Base-by-base conservation (phyloP, 139 green algal genomes). In the Chlamydomonas incerta region DNA sequence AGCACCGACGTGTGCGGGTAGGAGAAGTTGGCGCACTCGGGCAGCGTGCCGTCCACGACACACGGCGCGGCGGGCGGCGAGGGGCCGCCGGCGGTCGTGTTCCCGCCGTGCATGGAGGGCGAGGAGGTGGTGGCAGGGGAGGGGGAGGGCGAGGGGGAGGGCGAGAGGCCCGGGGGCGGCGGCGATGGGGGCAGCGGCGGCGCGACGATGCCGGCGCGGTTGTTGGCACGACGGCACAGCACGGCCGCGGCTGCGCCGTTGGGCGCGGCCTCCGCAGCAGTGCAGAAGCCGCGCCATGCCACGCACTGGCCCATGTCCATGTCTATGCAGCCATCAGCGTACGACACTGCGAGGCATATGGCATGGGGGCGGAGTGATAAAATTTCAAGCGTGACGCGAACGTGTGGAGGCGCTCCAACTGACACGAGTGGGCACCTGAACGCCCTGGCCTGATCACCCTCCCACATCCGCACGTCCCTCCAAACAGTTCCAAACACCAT, bases 241-340 rank as follows among this genome's bases (percentile, higher is more conserved):
- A 73, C 35, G 1, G 68, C 35, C 31, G 62, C 58, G 50, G 57
- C 31, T 29, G 35, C 5, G 60, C 79, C 50, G 35, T 15, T 55
- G 21, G 73, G 46, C 11, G 47, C n/a, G 24, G 50, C 73, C 1
- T 81, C 73, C n/a, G n/a, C n/a, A n/a, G 28, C 72, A 3, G 33
- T 8, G 63, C 79, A 85, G 60, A 74, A 71, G 37, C 26, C 9
- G 9, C 29, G 28, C 79, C 46, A 46, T 35, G 17, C 21, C 26
- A 3, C 33, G 75, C 75, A 83, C 37, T 83, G 75, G 15, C 37
- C 75, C 75, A 83, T 83, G 62, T 46, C 24, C 60, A 73, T 72
- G 60, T 60, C 60, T 20, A 83, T 57, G 28, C 75, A 83, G 37
- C 75, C 75, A 0, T 18, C 15, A 23, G 35, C 71, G 58, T 82